Base-by-base conservation (phyloP, 108 stramenopile species). In the Aurantiochytrium sp. region DNA sequence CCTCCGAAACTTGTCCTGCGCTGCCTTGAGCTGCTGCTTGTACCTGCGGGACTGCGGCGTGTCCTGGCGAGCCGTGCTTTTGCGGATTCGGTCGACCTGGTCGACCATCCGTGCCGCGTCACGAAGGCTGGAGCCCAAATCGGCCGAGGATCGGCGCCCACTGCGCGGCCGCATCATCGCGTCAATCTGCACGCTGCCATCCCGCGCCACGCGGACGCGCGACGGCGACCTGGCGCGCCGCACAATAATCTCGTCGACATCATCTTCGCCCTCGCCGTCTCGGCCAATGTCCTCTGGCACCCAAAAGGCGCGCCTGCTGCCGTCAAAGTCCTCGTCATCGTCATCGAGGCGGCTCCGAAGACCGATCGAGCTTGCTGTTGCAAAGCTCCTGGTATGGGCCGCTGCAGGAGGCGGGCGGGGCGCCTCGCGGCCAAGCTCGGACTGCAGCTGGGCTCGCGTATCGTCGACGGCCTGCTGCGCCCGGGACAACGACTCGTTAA, bases 1-100 rank as follows among this genome's bases (percentile, higher is more conserved):
- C 42, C 73, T 6, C 6, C 73, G 73, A 3, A 81, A 81, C 24
- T n/a, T 81, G 39, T 81, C 73, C 39, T 81, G 73, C n/a, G 73
- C 73, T 30, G 24, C 73, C 45, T 48, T 41, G 45, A 81, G 45
- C 45, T 81, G 73, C 17, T 81, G 73, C 39, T 48, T 81, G 73
- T 81, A 81, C 3, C 39, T 12, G 6, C 39, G 73, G 10, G 73
- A 41, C 39, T 27, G 39, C 2, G 73, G 73, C 45, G 73, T 81
- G 19, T 81, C 73, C 21, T 41, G 73, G 21, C 73, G 3, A 15
- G 73, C 39, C 12, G 73, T 30, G 45, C 19, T 48, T 12, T 48
- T 41, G 24, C 73, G 21, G 17, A 81, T 81, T 21, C 73, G 73
- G 19, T 81, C 73, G 73, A 81, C 45, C 45, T 81, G 73, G 24